phyloP scores from a whole-genome alignment of 2,329 filamentous ascomycete genomes.

The Diaporthe eres region DNA sequence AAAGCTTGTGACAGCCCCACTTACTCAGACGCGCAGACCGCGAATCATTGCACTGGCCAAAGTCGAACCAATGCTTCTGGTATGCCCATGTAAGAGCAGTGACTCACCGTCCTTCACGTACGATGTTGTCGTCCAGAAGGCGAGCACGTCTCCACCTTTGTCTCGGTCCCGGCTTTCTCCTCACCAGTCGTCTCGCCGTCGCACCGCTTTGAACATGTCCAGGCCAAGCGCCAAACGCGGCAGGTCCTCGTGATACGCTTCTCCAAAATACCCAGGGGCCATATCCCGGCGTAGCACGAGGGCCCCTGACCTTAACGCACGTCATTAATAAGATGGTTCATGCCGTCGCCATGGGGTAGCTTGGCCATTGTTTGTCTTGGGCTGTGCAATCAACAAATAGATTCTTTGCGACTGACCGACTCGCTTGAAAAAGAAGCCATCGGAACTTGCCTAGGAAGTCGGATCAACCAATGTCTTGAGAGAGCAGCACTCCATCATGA shows the following conservation, averaged over 20 bases:
- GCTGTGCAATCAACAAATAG: constrained; percentile 11
- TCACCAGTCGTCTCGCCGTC: constrained; percentile 24
- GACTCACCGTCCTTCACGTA: constrained; percentile 28
- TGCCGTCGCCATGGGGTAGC: constrained; percentile 27
- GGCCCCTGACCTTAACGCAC: constrained; percentile 31
- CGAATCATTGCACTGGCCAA: neutral
- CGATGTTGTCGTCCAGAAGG: neutral
- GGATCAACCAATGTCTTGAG: constrained; percentile 11
- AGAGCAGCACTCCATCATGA: constrained; percentile 15
- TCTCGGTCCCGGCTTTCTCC: constrained; percentile 14
- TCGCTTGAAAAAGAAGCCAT: neutral
- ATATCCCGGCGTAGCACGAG: neutral
- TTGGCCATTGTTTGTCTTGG: constrained; percentile 9
- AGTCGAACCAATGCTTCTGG: neutral
- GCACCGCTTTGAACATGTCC: constrained; percentile 8
- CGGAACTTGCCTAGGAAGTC: neutral
- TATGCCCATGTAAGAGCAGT: neutral
- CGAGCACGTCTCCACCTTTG: constrained; percentile 11
- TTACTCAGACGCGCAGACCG: neutral
- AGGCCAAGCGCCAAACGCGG: constrained; percentile 36
- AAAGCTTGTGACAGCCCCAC: neutral
- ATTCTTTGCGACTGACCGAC: constrained; percentile 3
- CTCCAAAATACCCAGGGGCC: neutral
- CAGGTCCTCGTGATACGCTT: constrained; percentile 15
- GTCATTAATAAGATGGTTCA: constrained; percentile 14